Conservation (phyloP, 441 rosid species). For the Syzygium malaccense region DNA sequence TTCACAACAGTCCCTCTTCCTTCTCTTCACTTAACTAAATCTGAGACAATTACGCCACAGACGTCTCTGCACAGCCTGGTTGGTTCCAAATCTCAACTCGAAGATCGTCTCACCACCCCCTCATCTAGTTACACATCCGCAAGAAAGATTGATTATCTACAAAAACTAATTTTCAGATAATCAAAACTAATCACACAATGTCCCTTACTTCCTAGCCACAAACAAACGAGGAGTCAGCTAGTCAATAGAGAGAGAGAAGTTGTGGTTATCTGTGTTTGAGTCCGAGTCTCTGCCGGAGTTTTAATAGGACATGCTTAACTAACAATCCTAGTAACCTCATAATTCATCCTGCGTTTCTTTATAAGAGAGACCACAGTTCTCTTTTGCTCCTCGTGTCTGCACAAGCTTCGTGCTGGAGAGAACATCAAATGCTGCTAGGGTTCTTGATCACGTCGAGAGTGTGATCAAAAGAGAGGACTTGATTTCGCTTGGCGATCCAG, state of each 20-base stretch:
- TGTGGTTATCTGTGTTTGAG: not conserved
- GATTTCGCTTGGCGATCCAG: not conserved
- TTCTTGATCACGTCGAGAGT: not conserved
- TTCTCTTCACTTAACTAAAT: not conserved
- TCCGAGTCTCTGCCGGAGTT: not conserved
- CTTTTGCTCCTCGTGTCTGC: not conserved
- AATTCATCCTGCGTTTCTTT: not conserved
- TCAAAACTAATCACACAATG: not conserved
- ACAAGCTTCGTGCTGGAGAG: not conserved
- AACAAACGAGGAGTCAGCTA: not conserved
- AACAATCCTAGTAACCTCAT: not conserved
- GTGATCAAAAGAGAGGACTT: not conserved
- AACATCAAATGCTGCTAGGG: not conserved
- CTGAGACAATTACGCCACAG: not conserved
- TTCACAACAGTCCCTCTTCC: not conserved
- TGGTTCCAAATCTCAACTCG: not conserved
- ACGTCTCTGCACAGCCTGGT: not conserved
- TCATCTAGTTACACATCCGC: not conserved
- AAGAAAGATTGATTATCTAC: not conserved
- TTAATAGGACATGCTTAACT: not conserved
- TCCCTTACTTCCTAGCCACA: not conserved
- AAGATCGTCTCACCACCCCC: not conserved
- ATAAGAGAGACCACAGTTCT: not conserved
- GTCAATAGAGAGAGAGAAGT: not conserved
- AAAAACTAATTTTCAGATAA: not conserved